Evolutionary conservation across 495 filamentous ascomycete genomes (phyloP).

Genomic region (Xylaria scruposa): DNA sequence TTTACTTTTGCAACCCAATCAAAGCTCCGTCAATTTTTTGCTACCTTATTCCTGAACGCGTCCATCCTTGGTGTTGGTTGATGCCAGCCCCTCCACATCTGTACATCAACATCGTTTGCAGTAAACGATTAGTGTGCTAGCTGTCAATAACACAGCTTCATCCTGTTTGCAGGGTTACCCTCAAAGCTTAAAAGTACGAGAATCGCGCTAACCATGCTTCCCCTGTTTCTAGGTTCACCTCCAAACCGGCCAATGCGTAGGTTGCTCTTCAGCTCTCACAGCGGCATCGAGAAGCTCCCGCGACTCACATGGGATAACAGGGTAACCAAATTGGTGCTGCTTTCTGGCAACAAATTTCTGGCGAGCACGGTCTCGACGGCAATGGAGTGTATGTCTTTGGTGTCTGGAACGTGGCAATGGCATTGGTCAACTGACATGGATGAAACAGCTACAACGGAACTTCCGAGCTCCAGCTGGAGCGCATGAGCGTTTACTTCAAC

Average conservation of each 20-base stretch:
- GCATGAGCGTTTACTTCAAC: conserved; percentile 99
- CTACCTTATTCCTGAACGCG: conserved; percentile 69
- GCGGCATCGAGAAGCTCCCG: conserved; percentile 36
- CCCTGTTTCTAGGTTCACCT: conserved; percentile 83
- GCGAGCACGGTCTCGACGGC: conserved; percentile 98
- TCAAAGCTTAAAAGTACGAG: neutral
- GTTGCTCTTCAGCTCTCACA: conserved; percentile 46
- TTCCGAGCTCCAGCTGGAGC: conserved; percentile 98
- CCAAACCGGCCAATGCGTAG: conserved; percentile 99
- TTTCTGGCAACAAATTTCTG: conserved; percentile 98
- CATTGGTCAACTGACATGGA: conserved; percentile 39
- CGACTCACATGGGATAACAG: conserved; percentile 56
- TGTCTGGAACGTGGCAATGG: neutral
- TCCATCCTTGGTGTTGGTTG: conserved; percentile 49
- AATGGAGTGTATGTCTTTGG: conserved; percentile 67
- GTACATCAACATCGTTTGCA: neutral
- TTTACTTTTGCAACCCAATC: conserved; percentile 75
- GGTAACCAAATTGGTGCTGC: conserved; percentile 99
- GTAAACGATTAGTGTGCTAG: neutral
- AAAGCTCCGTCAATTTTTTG: conserved; percentile 46
- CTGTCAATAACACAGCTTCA: conserved; percentile 7
- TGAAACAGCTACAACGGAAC: conserved; percentile 89
- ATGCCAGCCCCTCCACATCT: conserved; percentile 51
- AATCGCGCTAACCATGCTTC: conserved; percentile 44
- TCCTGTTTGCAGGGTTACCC: neutral